phyloP scores from a whole-genome alignment of 2,329 filamentous ascomycete genomes.

The Monosporascus ibericus region DNA sequence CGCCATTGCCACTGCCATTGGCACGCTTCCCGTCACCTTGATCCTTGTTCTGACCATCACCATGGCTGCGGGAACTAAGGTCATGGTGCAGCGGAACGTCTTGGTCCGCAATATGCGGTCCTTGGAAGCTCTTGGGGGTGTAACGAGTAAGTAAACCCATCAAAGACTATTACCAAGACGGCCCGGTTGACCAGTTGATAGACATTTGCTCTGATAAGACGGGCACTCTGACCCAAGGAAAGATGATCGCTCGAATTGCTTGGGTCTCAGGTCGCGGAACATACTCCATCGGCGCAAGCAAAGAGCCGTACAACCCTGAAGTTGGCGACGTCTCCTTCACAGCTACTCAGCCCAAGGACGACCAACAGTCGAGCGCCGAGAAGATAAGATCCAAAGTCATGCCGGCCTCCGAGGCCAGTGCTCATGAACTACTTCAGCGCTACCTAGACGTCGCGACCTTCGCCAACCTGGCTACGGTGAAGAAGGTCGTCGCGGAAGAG shows the following conservation, averaged over 20 bases:
- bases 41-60: slow-evolving; percentile 60
- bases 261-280: slow-evolving; percentile 51
- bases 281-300: slow-evolving; percentile 47
- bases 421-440: slow-evolving; percentile 36
- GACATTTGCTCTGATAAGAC: slow-evolving; percentile 68
- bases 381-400: too few relatives aligned
- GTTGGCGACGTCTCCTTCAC: too few relatives aligned
- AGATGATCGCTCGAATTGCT: slow-evolving; percentile 59
- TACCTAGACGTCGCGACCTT: slow-evolving; percentile 39
- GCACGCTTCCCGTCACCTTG: slow-evolving; percentile 48
- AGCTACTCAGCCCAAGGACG: too few relatives aligned
- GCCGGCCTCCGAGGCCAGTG: too few relatives aligned
- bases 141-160: slow-evolving; percentile 34
- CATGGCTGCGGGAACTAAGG: slow-evolving; percentile 50
- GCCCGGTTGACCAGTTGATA: too few relatives aligned
- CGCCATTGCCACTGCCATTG: slow-evolving; percentile 42
- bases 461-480: slow-evolving; percentile 4
- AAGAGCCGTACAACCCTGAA: slow-evolving; percentile 53
- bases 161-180: too few relatives aligned
- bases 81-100: slow-evolving; percentile 49
- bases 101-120: slow-evolving; percentile 55
- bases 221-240: slow-evolving; percentile 59
- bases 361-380: too few relatives aligned
- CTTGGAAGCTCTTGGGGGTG: slow-evolving; percentile 61
- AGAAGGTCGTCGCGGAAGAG: too few relatives aligned